Conservation (phyloP, 345 rosid species). For the Eucalyptus brandiana region DNA sequence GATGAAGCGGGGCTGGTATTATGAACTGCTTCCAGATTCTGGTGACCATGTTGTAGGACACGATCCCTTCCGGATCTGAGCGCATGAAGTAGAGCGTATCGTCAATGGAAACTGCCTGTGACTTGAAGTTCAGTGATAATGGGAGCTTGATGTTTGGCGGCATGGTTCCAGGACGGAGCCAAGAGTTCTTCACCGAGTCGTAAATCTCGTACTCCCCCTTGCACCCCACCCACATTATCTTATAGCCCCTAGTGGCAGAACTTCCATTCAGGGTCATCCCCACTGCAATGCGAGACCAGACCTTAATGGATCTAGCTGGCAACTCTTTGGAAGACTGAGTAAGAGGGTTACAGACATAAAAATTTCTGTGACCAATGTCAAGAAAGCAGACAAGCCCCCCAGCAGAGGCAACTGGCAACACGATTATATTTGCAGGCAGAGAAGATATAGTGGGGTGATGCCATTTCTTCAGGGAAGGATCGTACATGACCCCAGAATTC, state of each 20-base stretch:
- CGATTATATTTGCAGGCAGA: conserved; percentile 57
- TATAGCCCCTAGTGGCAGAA: conserved; percentile 51
- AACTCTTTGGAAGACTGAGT: conserved; percentile 72
- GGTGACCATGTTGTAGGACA: conserved; percentile 61
- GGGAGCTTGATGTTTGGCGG: conserved; percentile 69
- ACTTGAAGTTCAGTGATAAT: conserved; percentile 70
- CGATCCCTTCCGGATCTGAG: conserved; percentile 84
- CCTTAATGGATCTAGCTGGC: conserved; percentile 80
- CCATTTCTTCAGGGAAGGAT: conserved; percentile 83
- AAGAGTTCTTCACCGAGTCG: conserved; percentile 58
- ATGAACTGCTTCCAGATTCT: conserved; percentile 72
- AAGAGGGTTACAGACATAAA: conserved; percentile 88
- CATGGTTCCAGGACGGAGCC: conserved; percentile 78
- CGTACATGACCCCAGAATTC: conserved; percentile 84
- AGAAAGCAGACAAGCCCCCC: conserved; percentile 97
- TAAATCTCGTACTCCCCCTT: conserved; percentile 92
- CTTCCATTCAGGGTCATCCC: conserved; percentile 74
- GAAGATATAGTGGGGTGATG: conserved; percentile 60
- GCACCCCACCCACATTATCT: conserved; percentile 84
- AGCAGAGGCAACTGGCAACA: conserved; percentile 86
- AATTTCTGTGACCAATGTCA: conserved; percentile 81
- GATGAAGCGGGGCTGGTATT: conserved; percentile 69
- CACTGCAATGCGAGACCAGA: conserved; percentile 88
- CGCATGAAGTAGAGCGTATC: conserved; percentile 77
- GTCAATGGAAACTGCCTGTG: conserved; percentile 70